A percentile compares a stretch with the other conserved stretches of the same genome.
Conservation (phyloP, 768 basidiomycete genomes). For the Termitomyces bulborhizus region DNA sequence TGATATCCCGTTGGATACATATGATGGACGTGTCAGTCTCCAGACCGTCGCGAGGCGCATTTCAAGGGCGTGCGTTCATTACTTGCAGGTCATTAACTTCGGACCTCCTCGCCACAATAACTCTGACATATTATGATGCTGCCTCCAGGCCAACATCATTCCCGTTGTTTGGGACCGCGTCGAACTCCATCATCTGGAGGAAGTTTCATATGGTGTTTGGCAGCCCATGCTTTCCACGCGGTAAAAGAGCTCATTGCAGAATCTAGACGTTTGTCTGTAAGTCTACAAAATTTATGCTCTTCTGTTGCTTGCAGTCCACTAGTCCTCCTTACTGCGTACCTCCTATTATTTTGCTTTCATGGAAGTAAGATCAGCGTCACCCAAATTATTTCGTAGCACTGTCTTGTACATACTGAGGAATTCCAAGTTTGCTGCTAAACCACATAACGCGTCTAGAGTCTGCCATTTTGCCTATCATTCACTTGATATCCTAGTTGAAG, state of each 20-base stretch:
- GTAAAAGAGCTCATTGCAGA: background rate
- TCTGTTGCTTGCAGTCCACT: background rate
- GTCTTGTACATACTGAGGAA: too few species aligned
- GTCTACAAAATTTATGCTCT: background rate
- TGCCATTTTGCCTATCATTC: too few species aligned
- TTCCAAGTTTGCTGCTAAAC: too few species aligned
- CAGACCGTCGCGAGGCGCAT: conserved; percentile 64
- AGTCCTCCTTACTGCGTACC: background rate
- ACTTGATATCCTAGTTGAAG: too few species aligned
- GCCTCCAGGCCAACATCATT: conserved; percentile 55
- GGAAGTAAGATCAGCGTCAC: too few species aligned
- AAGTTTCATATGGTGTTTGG: conserved; percentile 63
- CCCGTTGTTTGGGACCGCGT: conserved; percentile 66
- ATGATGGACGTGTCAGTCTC: conserved; percentile 58
- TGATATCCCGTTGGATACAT: conserved; percentile 66
- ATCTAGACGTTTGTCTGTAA: background rate
- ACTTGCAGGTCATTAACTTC: conserved; percentile 49
- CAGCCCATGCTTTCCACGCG: conserved; percentile 53
- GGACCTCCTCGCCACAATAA: background rate
- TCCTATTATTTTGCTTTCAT: too few species aligned
- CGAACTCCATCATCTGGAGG: conserved; percentile 66
- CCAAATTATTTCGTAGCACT: too few species aligned
- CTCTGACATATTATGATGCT: background rate
- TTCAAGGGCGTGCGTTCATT: conserved; percentile 67
- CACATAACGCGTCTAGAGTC: too few species aligned